Percentiles rank a stretch among this genome's conserved stretches.
Evolutionary conservation across 371 early-diverging fungal species (phyloP).

Genomic region (Apophysomyces trapeziformis): DNA sequence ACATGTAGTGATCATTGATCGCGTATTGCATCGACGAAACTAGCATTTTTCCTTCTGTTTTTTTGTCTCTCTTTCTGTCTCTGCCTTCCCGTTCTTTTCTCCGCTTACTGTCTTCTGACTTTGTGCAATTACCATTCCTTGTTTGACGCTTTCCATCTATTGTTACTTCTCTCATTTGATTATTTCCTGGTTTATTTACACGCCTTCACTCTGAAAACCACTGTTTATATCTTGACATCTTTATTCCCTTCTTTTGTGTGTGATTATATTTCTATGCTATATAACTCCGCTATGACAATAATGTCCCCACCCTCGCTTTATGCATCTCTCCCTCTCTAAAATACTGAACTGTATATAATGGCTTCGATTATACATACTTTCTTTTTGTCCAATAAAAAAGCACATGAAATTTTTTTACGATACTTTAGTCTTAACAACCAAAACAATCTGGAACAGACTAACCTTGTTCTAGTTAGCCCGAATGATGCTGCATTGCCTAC

Average conservation of each 20-base stretch:
- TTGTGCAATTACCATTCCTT: conserved; percentile 13
- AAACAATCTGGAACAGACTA: neutral
- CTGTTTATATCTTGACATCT: conserved; percentile 6
- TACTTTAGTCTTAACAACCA: neutral
- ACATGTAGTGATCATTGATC: neutral
- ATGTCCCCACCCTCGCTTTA: conserved; percentile 10
- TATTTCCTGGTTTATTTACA: conserved; percentile 11
- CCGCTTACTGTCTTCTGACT: neutral
- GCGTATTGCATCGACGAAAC: conserved; percentile 5
- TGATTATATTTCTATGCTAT: conserved; percentile 17
- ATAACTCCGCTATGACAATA: conserved; percentile 16
- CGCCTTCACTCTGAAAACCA: conserved; percentile 10
- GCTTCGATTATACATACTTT: conserved; percentile 4
- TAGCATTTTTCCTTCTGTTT: conserved; percentile 7
- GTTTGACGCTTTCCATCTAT: conserved; percentile 10
- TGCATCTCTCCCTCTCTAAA: neutral
- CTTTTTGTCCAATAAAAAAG: conserved; percentile 13
- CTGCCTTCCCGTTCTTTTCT: neutral
- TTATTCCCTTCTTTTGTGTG: conserved; percentile 23
- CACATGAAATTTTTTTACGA: conserved; percentile 2
- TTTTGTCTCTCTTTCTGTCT: neutral
- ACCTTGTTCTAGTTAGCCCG: neutral
- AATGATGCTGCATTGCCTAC: conserved; percentile 3
- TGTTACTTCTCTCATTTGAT: neutral
- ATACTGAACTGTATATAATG: conserved; percentile 23